Percentiles rank a stretch among this genome's conserved stretches.
phyloP scores from a whole-genome alignment of 2,329 filamentous ascomycete species.

The Coccinonectria pachysandricola region DNA sequence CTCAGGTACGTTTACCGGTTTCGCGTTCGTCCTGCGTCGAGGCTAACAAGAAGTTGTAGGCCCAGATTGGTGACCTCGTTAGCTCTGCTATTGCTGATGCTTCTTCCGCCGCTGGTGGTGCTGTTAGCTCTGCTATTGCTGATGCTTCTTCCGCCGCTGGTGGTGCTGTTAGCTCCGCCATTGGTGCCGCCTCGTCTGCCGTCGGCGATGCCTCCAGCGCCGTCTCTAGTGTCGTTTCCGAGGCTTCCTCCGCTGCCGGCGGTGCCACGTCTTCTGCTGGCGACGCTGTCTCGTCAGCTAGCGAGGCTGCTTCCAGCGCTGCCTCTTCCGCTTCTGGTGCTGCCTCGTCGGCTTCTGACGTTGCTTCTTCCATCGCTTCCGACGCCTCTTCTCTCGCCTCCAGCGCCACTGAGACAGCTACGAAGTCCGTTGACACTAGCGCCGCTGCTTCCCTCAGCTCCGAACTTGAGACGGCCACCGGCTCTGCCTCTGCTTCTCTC shows the following conservation, averaged over 20 bases:
- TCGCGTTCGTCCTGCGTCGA: no score
- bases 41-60: no score
- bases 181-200: constrained; percentile 1
- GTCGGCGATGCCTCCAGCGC: constrained; percentile 1
- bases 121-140: no score
- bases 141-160: neutral
- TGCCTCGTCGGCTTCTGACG: no score
- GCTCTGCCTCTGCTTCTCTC: constrained; percentile 9
- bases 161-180: constrained; percentile 3
- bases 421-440: constrained; percentile 8
- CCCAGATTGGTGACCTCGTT: no score
- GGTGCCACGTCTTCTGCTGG: constrained; percentile 8
- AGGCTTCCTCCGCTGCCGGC: constrained; percentile 10
- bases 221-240: constrained; percentile 9
- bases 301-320: constrained; percentile 12
- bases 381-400: no score
- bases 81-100: no score
- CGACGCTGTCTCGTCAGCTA: constrained; percentile 12
- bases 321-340: constrained; percentile 14
- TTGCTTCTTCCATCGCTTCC: no score
- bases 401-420: constrained; percentile 2
- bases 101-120: no score
- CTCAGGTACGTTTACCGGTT: constrained; percentile 5
- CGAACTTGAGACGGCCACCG: constrained; percentile 15
- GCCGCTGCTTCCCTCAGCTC: constrained; percentile 19